Evolutionary conservation across 352 stramenopile species (phyloP).

Genomic region (Thalassiosira ordinaria): DNA sequence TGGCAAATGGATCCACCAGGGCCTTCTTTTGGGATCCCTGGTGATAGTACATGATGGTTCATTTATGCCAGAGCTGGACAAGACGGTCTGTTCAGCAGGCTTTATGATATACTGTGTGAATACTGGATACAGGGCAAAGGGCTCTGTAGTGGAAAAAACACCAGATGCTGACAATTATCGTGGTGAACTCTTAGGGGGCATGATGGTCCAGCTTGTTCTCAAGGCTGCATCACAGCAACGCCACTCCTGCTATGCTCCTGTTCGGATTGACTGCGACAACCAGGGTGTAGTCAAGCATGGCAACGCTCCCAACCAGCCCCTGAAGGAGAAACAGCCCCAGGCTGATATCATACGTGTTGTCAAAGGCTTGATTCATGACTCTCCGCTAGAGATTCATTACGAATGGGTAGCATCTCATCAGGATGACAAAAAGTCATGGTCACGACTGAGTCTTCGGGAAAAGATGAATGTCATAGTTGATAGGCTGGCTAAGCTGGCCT

Average conservation of each 20-base stretch:
- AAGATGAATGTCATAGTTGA: conserved; percentile 18
- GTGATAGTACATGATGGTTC: conserved; percentile 36
- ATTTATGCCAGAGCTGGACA: conserved; percentile 19
- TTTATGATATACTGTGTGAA: conserved; percentile 11
- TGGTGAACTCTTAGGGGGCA: conserved; percentile 19
- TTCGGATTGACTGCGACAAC: conserved; percentile 28
- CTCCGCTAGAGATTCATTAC: neutral
- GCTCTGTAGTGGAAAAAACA: neutral
- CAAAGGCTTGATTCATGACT: neutral
- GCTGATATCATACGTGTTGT: conserved; percentile 22
- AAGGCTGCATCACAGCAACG: neutral
- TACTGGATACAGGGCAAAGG: neutral
- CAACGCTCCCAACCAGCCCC: conserved; percentile 4
- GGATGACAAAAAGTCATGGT: conserved; percentile 2
- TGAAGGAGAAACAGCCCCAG: conserved; percentile 29
- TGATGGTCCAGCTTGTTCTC: neutral
- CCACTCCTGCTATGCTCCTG: neutral
- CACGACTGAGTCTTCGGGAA: conserved; percentile 1
- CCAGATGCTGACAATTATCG: conserved; percentile 9
- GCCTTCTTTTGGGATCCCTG: neutral
- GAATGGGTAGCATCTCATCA: conserved; percentile 19
- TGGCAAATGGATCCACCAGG: conserved; percentile 25
- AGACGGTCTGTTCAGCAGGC: conserved; percentile 7
- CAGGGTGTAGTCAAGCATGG: conserved; percentile 30
- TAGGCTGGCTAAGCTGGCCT: conserved; percentile 13